Base-by-base conservation (phyloP, 352 stramenopile species). In the Phytophthora capsici region DNA sequence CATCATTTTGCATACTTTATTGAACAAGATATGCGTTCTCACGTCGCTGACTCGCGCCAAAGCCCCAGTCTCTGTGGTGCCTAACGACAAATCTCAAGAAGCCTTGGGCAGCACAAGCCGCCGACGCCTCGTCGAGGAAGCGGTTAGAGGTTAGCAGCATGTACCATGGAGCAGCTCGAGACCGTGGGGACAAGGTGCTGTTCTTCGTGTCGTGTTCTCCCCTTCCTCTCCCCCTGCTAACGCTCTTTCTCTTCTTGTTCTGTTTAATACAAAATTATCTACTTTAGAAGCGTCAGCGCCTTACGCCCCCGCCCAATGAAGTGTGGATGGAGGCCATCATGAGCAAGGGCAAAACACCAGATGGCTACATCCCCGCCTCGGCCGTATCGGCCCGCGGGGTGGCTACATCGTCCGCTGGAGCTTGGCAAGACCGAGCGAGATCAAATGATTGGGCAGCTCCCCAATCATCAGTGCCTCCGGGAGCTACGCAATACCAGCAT, bases 321-420 rank as follows among this genome's bases (percentile, higher is more conserved):
- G 75, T 78, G 54, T 91, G 84, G 84, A 74, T 93, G 44, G 71
- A 88, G 66, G 84, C 82, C 10, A 90, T 93, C 38, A 84, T 90
- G 72, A 93, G 66, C 76, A 87, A 88, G 59, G 66, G 74, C 17
- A 78, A 80, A 19, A 57, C 69, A 3, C 63, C 28, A 76, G 66
- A 67, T 64, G 65, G 47, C 19, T 73, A 57, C 32, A 60, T 50
- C 22, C 49, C 46, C 10, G 22, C 41, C 19, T 47, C 65, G 12
- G n/a, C 36, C 6, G 41, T 37, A 4, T 4, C 51, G 25, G 9
- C 23, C 17, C 22, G 23, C 13, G 56, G 14, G 2, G 53, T 57
- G 28, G 25, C 26, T 30, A 44, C 56, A 10, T 51, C 62, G 10
- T 61, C 55, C 1, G 16, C 53, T 25, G 38, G 37, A 6, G 30